Base-by-base conservation (phyloP, 129 eudicot genomes). In the Scalesia atractyloides region DNA sequence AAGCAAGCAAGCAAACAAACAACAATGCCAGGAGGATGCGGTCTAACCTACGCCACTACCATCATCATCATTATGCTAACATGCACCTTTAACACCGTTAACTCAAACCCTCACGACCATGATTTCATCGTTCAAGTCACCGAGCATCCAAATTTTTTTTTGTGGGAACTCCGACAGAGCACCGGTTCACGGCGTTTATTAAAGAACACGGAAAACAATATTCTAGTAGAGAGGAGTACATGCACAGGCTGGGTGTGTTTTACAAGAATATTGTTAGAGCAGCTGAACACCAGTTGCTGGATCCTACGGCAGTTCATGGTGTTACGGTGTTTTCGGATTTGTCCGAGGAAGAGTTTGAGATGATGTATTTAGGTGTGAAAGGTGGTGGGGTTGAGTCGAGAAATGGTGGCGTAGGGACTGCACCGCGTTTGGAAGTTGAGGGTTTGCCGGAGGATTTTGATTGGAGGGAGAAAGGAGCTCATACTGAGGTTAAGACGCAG, bases 401-500 rank as follows among this genome's bases (percentile, higher is more conserved):
- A 7, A 63, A 15, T 15, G 69, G 60, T n/a, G 77, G n/a, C 5
- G 34, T 60, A 3, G 82, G 71, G 11, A 80, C 69, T 37, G 72
- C 88, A 73, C 64, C 75, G 81, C 64, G 46, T 66, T 7, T 85
- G 79, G 90, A 87, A 19, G 92, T 77, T 8, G 73, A 64, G 1
- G 96, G 58, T 3, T 86, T 93, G 84, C 98, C 98, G 8, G 80
- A 87, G 68, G 80, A 79, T 62, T 89, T 93, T 62, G 98, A 93
- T 68, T 93, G 98, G 98, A 84, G 98, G 50, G 96, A 85, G 44
- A 89, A 85, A 82, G 96, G 98, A 5, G 98, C 96, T 44, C 96
- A 89, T 50, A 87, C 98, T 24, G 92, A 87, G 4, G 95, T 92
- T 58, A 92, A 92, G 80, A 89, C 64, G 88, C 98, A 89, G 98